phyloP scores from a whole-genome alignment of 768 basidiomycete genomes.

The Gautieria morchelliformis region DNA sequence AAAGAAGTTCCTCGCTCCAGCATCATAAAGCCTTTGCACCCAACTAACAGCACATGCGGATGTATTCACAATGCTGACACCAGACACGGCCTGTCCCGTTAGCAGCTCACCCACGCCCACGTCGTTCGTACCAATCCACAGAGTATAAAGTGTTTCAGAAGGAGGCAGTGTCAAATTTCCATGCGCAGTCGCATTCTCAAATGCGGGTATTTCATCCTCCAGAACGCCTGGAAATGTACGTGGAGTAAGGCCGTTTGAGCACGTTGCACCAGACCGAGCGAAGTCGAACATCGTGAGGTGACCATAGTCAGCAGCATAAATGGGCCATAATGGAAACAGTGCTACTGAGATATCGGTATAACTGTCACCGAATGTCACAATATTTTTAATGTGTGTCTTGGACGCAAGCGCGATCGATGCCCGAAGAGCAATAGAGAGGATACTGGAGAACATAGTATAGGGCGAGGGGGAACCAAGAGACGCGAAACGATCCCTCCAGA shows the following conservation, averaged over 20 bases:
- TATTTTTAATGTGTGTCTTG: constrained; percentile 35
- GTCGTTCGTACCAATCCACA: constrained; percentile 62
- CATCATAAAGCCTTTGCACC: constrained; percentile 44
- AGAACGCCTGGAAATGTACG: constrained; percentile 42
- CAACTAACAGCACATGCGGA: constrained; percentile 50
- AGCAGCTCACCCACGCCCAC: constrained; percentile 46
- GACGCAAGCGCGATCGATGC: not conserved
- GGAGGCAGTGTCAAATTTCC: constrained; percentile 32
- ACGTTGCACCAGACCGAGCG: constrained; percentile 54
- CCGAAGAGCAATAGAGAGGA: not conserved
- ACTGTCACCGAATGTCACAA: constrained; percentile 62
- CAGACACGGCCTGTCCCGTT: constrained; percentile 35
- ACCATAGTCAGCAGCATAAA: constrained; percentile 48
- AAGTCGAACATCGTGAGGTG: constrained; percentile 44
- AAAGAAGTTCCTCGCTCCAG: constrained; percentile 56
- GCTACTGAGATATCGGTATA: constrained; percentile 43
- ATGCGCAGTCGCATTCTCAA: constrained; percentile 7
- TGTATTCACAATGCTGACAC: constrained; percentile 49
- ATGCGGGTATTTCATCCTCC: constrained; percentile 45
- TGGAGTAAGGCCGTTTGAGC: constrained; percentile 8
- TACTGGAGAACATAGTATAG: not conserved
- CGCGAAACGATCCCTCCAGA: no score
- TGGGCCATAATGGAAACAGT: constrained; percentile 38
- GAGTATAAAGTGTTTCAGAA: constrained; percentile 46
- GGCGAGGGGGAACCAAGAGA: no score